Conservation (phyloP, 352 stramenopile genomes). For the Phytophthora pluvialis region DNA sequence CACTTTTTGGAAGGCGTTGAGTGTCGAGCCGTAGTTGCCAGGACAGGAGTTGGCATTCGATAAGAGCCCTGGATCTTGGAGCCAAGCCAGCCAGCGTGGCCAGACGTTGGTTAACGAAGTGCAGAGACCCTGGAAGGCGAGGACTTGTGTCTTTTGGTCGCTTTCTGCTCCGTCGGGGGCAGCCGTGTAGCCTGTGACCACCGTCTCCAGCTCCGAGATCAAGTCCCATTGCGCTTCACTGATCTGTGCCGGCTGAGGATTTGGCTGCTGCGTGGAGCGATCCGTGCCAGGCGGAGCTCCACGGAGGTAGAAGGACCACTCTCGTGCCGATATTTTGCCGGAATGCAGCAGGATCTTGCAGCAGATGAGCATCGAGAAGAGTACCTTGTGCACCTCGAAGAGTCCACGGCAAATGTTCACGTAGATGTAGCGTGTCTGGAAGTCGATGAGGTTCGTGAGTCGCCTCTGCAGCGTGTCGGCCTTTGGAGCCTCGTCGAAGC, state of each 20-base stretch:
- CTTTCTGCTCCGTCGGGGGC: conserved; percentile 4
- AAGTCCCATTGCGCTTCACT: conserved; percentile 85
- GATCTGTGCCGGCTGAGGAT: conserved; percentile 74
- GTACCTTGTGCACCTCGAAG: conserved; percentile 94
- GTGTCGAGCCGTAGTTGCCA: conserved; percentile 40
- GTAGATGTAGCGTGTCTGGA: conserved; percentile 93
- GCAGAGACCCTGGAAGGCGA: conserved; percentile 69
- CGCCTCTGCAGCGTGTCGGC: conserved; percentile 63
- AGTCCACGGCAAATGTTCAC: conserved; percentile 94
- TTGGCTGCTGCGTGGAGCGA: conserved; percentile 37
- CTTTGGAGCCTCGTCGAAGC: conserved; percentile 81
- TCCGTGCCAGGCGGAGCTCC: conserved; percentile 48
- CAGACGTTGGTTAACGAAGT: conserved; percentile 67
- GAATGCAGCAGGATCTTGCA: conserved; percentile 93
- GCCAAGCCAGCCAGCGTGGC: conserved; percentile 64
- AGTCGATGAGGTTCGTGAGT: conserved; percentile 86
- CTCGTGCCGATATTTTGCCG: conserved; percentile 62
- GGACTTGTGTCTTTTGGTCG: conserved; percentile 23
- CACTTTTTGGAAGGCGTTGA: conserved; percentile 81
- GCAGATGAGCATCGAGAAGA: conserved; percentile 95
- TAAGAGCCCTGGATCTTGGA: conserved; percentile 55
- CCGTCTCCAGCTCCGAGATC: conserved; percentile 73
- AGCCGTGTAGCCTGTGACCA: conserved; percentile 43
- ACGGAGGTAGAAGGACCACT: conserved; percentile 93
- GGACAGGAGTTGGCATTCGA: conserved; percentile 45